These are phyloP conservation scores for Hypoxylon lenormandii DNA, from an alignment of 495 filamentous ascomycete species.

Conservation along the genomic window DNA sequence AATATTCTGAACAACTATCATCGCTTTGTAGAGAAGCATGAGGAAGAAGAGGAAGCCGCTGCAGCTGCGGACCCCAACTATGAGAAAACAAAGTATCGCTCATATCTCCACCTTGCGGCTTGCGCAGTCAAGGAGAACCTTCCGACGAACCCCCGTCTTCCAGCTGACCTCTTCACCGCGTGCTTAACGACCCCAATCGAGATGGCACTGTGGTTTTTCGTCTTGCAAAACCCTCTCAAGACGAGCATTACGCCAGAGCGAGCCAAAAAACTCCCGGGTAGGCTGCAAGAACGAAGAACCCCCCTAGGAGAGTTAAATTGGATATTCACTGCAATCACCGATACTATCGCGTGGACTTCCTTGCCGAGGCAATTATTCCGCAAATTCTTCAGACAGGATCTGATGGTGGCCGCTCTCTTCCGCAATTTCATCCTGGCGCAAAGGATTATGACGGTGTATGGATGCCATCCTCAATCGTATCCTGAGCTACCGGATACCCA, in stretches of 20 bases:
- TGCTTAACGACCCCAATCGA: constrained; percentile 97
- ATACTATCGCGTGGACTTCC: constrained; percentile 98
- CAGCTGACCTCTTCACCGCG: constrained; percentile 94
- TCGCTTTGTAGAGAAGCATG: constrained; percentile 92
- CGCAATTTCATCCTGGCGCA: constrained; percentile 95
- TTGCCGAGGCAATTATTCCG: constrained; percentile 89
- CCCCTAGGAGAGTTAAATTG: constrained; percentile 97
- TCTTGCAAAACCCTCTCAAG: constrained; percentile 88
- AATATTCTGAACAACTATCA: constrained; percentile 96
- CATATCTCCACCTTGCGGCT: constrained; percentile 89
- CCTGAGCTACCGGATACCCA: constrained; percentile 91
- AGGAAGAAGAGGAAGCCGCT: constrained; percentile 81
- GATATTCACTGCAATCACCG: constrained; percentile 99
- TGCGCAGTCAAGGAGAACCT: constrained; percentile 89
- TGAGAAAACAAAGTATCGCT: constrained; percentile 71
- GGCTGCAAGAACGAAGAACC: constrained; percentile 90
- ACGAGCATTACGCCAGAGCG: constrained; percentile 79
- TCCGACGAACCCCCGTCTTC: constrained; percentile 94
- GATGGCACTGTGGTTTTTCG: constrained; percentile 93
- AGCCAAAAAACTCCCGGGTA: constrained; percentile 82
- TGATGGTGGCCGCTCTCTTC: constrained; percentile 99
- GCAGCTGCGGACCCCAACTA: constrained; percentile 78
- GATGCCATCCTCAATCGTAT: constrained; percentile 90
- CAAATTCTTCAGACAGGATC: constrained; percentile 94
- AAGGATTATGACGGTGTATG: constrained; percentile 93